A percentile compares a stretch with the other conserved stretches of the same genome.
These are phyloP conservation scores for Austroboletus olivaceoglutinosus DNA, from an alignment of 1,284 basidiomycete genomes.

Conservation along the genomic window DNA sequence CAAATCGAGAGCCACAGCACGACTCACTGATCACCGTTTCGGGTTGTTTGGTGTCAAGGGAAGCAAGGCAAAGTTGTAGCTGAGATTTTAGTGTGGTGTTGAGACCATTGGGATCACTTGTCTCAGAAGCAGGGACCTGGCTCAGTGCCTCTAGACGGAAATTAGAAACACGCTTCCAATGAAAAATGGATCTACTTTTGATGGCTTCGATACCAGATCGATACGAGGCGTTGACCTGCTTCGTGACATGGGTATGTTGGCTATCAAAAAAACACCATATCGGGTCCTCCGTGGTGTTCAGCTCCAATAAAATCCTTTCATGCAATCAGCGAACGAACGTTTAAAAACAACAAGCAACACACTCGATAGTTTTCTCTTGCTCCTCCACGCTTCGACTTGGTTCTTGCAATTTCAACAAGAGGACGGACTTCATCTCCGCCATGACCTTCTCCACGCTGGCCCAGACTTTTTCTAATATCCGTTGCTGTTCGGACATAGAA, in stretches of 20 bases:
- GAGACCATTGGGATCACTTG: slow-evolving; percentile 39
- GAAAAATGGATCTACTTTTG: slow-evolving; percentile 45
- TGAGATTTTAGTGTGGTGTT: slow-evolving; percentile 49
- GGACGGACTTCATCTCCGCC: slow-evolving; percentile 81
- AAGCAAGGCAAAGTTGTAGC: slow-evolving; percentile 54
- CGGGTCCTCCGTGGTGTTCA: slow-evolving; percentile 82
- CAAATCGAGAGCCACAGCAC: neutral
- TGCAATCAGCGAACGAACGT: slow-evolving; percentile 4
- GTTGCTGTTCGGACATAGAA: slow-evolving; percentile 76
- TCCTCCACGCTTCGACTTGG: slow-evolving; percentile 82
- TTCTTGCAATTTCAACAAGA: slow-evolving; percentile 81
- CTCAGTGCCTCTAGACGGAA: slow-evolving; percentile 42
- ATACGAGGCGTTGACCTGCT: slow-evolving; percentile 73
- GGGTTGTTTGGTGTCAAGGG: slow-evolving; percentile 61
- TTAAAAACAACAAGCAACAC: slow-evolving; percentile 29
- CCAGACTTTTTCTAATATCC: slow-evolving; percentile 97
- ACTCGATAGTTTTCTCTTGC: slow-evolving; percentile 97
- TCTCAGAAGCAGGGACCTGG: slow-evolving; percentile 36
- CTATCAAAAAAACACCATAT: slow-evolving; percentile 94
- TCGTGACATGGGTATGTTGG: slow-evolving; percentile 85
- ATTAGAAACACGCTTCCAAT: slow-evolving; percentile 12
- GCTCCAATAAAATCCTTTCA: slow-evolving; percentile 76
- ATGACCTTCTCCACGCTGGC: slow-evolving; percentile 92
- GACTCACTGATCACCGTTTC: slow-evolving; percentile 64
- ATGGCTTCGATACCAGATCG: slow-evolving; percentile 53